Conservation (phyloP, 108 stramenopile genomes). For the Parietichytrium sp. region DNA sequence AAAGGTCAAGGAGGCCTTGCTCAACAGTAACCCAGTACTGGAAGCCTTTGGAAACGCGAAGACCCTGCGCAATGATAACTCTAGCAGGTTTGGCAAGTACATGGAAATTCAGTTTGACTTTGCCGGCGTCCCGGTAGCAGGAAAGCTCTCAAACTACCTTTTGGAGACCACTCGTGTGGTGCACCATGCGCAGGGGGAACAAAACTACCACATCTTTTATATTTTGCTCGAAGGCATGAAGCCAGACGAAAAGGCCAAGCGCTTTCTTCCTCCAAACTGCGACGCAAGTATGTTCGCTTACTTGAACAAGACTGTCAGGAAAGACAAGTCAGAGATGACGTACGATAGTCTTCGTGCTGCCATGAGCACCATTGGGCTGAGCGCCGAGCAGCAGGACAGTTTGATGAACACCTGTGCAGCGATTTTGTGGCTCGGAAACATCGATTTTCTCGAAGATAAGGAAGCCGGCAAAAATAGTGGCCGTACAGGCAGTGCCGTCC, state of each 20-base stretch:
- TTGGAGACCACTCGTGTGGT: conserved; percentile 62
- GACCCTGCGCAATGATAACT: conserved; percentile 83
- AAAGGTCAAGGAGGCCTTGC: conserved; percentile 66
- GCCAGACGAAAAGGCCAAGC: not conserved
- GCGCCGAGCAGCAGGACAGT: conserved; percentile 60
- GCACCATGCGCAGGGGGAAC: conserved; percentile 75
- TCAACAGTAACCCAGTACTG: conserved; percentile 83
- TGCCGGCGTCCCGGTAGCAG: too few species aligned
- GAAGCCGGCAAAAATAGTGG: conserved; percentile 42
- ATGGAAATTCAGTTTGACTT: conserved; percentile 76
- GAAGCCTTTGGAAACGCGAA: conserved; percentile 87
- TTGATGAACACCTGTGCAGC: conserved; percentile 79
- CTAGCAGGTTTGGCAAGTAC: conserved; percentile 87
- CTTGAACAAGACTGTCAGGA: conserved; percentile 36
- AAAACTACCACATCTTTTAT: conserved; percentile 98
- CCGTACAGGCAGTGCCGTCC: not conserved
- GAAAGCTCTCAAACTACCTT: conserved; percentile 59
- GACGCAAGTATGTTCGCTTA: conserved; percentile 46
- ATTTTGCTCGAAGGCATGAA: conserved; percentile 69
- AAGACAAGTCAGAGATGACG: too few species aligned
- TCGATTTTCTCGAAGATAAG: not conserved
- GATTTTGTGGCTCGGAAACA: conserved; percentile 75
- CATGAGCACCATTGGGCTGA: conserved; percentile 46
- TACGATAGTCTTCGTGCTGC: too few species aligned
- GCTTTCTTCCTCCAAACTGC: conserved; percentile 13